phyloP scores from a whole-genome alignment of 78 protist genomes.

The Dictyostelium intermedium region DNA sequence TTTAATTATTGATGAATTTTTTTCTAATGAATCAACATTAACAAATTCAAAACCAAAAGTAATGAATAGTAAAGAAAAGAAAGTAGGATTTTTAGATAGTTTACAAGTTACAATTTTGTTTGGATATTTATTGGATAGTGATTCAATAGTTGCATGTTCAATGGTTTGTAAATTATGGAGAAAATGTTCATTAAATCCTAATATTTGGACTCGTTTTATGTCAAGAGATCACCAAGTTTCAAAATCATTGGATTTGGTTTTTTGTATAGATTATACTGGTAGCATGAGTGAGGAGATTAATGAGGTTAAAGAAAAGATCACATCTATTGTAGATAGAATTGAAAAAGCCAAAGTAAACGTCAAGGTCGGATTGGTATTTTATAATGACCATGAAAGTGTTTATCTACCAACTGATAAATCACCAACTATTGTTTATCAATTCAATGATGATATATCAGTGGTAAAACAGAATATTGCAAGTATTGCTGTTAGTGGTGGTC shows the following conservation, averaged over 20 bases:
- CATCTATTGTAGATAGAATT: constrained; percentile 30
- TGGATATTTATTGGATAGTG: not conserved
- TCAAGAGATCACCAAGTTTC: not conserved
- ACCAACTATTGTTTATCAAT: not conserved
- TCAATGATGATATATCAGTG: not conserved
- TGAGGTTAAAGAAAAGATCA: constrained; percentile 1
- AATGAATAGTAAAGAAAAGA: not conserved
- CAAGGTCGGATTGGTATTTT: constrained; percentile 39
- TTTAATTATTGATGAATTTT: not conserved
- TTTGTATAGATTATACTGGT: constrained; percentile 30
- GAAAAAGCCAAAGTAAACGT: not conserved
- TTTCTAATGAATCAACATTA: not conserved
- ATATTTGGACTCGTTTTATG: constrained; percentile 49
- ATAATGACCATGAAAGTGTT: constrained; percentile 6
- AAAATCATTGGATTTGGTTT: constrained; percentile 27
- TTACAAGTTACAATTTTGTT: constrained; percentile 20
- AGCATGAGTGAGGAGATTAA: constrained; percentile 36
- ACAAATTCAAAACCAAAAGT: not conserved
- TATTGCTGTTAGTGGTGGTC: not conserved
- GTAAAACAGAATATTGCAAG: not conserved
- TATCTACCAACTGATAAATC: not conserved
- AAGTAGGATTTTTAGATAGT: not conserved
- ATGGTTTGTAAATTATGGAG: constrained; percentile 48
- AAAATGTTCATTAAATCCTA: constrained; percentile 33
- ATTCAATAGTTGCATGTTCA: constrained; percentile 20